Conservation (phyloP, 1,139 yeast species). For the Hemisphaericaspora xylofermentans region DNA sequence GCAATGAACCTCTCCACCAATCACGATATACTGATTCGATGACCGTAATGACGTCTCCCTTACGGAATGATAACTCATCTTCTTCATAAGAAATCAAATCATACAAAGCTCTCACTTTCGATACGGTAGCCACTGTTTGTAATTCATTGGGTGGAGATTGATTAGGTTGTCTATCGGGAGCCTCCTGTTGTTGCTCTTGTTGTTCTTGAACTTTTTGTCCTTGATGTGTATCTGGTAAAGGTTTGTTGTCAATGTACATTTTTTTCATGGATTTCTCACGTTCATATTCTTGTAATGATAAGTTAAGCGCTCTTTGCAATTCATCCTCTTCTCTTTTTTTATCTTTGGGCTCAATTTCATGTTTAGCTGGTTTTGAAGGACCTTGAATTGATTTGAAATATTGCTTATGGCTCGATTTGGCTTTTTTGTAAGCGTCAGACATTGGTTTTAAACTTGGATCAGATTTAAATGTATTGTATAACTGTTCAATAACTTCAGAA, state of each 20-base stretch:
- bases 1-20: slow-evolving; percentile 92
- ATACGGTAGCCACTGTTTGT: slow-evolving; percentile 50
- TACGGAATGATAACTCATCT: slow-evolving; percentile 69
- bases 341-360: slow-evolving; percentile 47
- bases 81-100: slow-evolving; percentile 72
- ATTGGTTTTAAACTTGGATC: slow-evolving; percentile 79
- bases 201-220: slow-evolving; percentile 5
- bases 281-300: slow-evolving; percentile 70
- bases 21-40: slow-evolving; percentile 87
- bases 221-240: slow-evolving; percentile 25
- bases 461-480: slow-evolving; percentile 53
- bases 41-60: slow-evolving; percentile 79
- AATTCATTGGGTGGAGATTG: slow-evolving; percentile 17
- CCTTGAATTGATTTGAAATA: slow-evolving; percentile 29
- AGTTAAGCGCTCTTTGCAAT: slow-evolving; percentile 69
- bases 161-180: slow-evolving; percentile 8
- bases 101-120: slow-evolving; percentile 80
- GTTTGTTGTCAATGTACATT: slow-evolving; percentile 28
- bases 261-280: slow-evolving; percentile 35
- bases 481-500: slow-evolving; percentile 66
- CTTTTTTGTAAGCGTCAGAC: slow-evolving; percentile 55
- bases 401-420: slow-evolving; percentile 44
- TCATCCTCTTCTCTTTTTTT: slow-evolving; percentile 73
- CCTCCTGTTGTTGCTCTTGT: slow-evolving; percentile 7
- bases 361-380: slow-evolving; percentile 66